Percentiles rank a stretch among this genome's conserved stretches.
Conservation (phyloP, 169 alveolate genomes). For the Pseudocohnilembus persalinus region DNA sequence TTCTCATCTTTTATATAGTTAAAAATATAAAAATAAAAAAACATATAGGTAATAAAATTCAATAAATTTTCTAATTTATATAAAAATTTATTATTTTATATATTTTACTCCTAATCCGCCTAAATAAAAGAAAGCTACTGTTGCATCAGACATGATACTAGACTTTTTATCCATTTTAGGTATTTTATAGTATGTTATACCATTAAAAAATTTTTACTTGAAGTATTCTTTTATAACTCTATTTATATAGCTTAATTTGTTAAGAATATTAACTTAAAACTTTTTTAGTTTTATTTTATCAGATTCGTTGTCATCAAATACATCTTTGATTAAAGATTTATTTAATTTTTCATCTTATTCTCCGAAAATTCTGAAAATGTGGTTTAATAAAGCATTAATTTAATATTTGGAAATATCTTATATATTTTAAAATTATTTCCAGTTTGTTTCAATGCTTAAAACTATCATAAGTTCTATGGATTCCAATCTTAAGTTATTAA, state of each 20-base stretch:
- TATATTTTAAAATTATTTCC: not conserved
- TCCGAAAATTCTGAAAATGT: not conserved
- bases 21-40: too few species aligned
- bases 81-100: not conserved
- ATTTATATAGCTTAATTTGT: too few species aligned
- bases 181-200: not conserved
- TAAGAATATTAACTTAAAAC: too few species aligned
- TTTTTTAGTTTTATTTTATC: not conserved
- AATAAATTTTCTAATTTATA: too few species aligned
- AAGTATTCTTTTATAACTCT: not conserved
- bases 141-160: not conserved
- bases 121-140: not conserved
- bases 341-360: not conserved
- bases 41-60: too few species aligned
- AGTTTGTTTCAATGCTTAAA: too few species aligned
- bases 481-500: not conserved
- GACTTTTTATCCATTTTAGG: conserved; percentile 2
- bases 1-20: too few species aligned
- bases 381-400: not conserved
- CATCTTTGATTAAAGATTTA: not conserved
- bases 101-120: not conserved
- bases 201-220: not conserved
- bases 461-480: not conserved
- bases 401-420: too few species aligned
- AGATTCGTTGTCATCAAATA: not conserved